Percentiles rank a stretch among this genome's conserved stretches.
phyloP scores from a whole-genome alignment of 331 rosid genomes.

The Stylosanthes scabra region DNA sequence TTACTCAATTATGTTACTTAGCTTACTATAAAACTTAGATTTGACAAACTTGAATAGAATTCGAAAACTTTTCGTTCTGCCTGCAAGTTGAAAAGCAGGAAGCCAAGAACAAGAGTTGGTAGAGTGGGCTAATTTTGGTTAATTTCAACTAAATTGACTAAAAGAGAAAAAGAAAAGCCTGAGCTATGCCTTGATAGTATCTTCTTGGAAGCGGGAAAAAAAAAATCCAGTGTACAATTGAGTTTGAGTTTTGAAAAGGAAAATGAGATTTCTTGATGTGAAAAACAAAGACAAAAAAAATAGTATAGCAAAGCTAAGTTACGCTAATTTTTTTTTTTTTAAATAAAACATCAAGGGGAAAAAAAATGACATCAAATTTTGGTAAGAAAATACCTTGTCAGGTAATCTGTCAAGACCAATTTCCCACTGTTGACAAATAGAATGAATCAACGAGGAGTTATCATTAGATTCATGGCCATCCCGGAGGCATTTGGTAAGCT shows the following conservation, averaged over 20 bases:
- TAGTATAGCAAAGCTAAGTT: slow-evolving; percentile 13
- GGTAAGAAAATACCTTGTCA: slow-evolving; percentile 66
- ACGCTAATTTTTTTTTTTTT: neutral
- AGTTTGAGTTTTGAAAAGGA: slow-evolving; percentile 23
- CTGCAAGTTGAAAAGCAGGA: neutral
- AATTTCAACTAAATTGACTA: neutral
- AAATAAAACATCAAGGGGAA: neutral
- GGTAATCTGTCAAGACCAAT: slow-evolving; percentile 68
- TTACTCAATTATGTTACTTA: neutral
- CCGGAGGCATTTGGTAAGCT: slow-evolving; percentile 56
- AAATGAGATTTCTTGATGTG: neutral
- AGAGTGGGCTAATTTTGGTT: neutral
- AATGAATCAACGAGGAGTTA: slow-evolving; percentile 49
- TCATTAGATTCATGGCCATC: slow-evolving; percentile 46
- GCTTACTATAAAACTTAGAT: neutral
- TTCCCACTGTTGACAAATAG: slow-evolving; percentile 70
- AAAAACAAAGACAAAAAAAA: slow-evolving; percentile 15
- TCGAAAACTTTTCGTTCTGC: neutral
- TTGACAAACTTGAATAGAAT: neutral
- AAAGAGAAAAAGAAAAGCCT: neutral
- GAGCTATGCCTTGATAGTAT: neutral
- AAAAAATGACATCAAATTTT: slow-evolving; percentile 8
- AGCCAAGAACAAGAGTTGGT: slow-evolving; percentile 4
- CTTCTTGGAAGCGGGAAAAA: slow-evolving; percentile 7
- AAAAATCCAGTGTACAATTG: slow-evolving; percentile 5